Evolutionary conservation across 73 alveolate species (phyloP).

Genomic region (Paramecium pentaurelia): DNA sequence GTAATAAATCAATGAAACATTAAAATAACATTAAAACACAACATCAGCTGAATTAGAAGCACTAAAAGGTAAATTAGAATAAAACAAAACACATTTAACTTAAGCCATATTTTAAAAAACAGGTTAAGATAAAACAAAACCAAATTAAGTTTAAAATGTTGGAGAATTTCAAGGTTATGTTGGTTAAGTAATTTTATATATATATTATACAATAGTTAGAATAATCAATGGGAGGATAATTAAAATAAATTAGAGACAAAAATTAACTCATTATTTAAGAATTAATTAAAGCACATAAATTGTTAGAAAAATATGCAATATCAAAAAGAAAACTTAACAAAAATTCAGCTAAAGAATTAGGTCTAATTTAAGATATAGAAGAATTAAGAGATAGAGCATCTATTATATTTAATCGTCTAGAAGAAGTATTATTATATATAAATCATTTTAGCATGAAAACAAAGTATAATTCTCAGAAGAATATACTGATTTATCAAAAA

Average conservation of each 20-base stretch:
- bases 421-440: not conserved
- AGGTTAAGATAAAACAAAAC: not conserved
- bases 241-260: not conserved
- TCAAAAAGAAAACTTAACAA: not conserved
- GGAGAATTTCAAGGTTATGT: not conserved
- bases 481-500: not conserved
- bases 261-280: not conserved
- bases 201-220: not conserved
- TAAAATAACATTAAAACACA: not conserved
- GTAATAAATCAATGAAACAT: not conserved
- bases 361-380: not conserved
- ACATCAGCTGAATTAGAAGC: not conserved
- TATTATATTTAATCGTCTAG: not conserved
- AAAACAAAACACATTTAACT: not conserved
- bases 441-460: not conserved
- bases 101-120: not conserved
- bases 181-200: not conserved
- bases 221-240: not conserved
- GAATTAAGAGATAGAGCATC: not conserved
- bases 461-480: not conserved
- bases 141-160: not conserved
- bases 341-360: constrained; percentile 30
- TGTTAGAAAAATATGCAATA: not conserved
- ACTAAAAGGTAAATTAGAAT: not conserved
- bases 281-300: not conserved